phyloP scores from a whole-genome alignment of 768 basidiomycete genomes.

The Brasilioporus rufonigricans region DNA sequence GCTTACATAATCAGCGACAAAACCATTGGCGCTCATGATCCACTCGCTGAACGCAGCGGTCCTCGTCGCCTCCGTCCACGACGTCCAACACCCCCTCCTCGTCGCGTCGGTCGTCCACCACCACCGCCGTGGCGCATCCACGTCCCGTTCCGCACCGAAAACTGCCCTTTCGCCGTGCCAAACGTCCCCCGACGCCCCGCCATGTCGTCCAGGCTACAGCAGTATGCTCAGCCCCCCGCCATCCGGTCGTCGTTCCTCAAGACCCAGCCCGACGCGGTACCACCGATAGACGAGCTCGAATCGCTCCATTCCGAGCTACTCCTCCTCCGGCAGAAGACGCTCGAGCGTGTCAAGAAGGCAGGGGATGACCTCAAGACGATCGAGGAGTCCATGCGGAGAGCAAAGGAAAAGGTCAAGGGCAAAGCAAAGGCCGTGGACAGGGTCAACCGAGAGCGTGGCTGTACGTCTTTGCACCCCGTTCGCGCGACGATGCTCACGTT shows the following conservation, averaged over 20 bases:
- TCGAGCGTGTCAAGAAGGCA: conserved; percentile 71
- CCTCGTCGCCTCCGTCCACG: background rate
- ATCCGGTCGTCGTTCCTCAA: conserved; percentile 62
- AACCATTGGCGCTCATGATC: conserved; percentile 31
- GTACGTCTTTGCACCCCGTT: conserved; percentile 48
- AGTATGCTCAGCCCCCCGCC: conserved; percentile 46
- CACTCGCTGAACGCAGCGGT: conserved; percentile 9
- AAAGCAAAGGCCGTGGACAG: conserved; percentile 71
- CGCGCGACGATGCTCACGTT: conserved; percentile 10
- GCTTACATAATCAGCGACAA: conserved; percentile 18
- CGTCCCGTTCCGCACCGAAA: conserved; percentile 11
- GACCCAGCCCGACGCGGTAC: conserved; percentile 62
- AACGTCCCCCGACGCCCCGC: conserved; percentile 22
- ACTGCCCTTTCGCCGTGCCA: conserved; percentile 5
- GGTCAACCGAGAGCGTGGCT: conserved; percentile 70
- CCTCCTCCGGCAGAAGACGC: conserved; percentile 47
- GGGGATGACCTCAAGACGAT: conserved; percentile 71
- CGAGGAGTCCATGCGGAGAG: conserved; percentile 71
- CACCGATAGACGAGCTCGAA: conserved; percentile 72
- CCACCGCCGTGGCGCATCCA: conserved; percentile 5
- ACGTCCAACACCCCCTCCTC: background rate
- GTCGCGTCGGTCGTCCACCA: conserved; percentile 16
- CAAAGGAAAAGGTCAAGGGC: conserved; percentile 74
- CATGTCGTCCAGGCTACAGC: conserved; percentile 64
- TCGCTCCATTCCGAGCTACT: conserved; percentile 60